These are phyloP conservation scores for Penicillium ucsense DNA, from an alignment of 495 filamentous ascomycete genomes.

Conservation along the genomic window DNA sequence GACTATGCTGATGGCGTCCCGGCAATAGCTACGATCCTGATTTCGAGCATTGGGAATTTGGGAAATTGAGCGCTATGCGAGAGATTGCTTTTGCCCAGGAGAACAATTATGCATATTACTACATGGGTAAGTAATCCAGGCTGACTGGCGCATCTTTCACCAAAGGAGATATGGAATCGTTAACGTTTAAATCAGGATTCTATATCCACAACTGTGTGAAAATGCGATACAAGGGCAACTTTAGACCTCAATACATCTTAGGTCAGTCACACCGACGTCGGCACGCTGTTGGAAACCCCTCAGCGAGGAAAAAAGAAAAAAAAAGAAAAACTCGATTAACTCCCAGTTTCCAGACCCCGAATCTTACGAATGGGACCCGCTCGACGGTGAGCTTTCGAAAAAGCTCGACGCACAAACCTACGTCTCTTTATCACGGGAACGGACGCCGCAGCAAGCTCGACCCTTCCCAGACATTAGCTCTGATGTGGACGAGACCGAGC, in stretches of 20 bases:
- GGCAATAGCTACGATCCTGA: slow-evolving; percentile 61
- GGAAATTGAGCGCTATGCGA: slow-evolving; percentile 78
- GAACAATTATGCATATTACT: slow-evolving; percentile 62
- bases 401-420: slow-evolving; percentile 59
- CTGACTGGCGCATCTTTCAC: no score
- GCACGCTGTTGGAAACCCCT: no score
- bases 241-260: slow-evolving; percentile 71
- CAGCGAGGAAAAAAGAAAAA: no score
- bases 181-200: slow-evolving; percentile 35
- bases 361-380: slow-evolving; percentile 60
- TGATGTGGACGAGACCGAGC: slow-evolving; percentile 28
- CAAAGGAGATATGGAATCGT: no score
- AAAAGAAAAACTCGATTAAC: not conserved
- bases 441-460: slow-evolving; percentile 6
- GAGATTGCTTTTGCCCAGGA: slow-evolving; percentile 76
- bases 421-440: slow-evolving; percentile 53
- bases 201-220: slow-evolving; percentile 67
- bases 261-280: slow-evolving; percentile 23
- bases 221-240: slow-evolving; percentile 88
- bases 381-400: slow-evolving; percentile 55
- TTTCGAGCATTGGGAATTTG: slow-evolving; percentile 68
- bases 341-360: slow-evolving; percentile 49
- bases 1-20: not conserved
- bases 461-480: slow-evolving; percentile 19
- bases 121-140: slow-evolving; percentile 48